Conservation (phyloP, 176 grass and related monocot species). For the Triticum urartu region DNA sequence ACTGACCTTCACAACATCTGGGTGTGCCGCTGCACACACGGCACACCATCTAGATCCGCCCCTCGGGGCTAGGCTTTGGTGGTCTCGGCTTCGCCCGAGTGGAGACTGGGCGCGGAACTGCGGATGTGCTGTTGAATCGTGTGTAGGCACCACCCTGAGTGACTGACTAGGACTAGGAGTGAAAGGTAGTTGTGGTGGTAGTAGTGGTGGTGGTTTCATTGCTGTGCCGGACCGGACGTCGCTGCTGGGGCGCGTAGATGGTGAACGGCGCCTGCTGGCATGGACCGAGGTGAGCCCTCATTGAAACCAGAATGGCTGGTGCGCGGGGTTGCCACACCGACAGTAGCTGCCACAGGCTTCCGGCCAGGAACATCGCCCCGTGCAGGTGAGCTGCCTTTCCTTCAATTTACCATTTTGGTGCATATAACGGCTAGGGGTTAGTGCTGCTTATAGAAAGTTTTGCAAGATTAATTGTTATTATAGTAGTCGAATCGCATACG, state of each 20-base stretch:
- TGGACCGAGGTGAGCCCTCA: constrained; percentile 65
- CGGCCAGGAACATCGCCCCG: constrained; percentile 31
- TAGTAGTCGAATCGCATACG: neutral
- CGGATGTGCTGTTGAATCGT: constrained; percentile 2
- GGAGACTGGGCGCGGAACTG: neutral
- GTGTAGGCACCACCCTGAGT: neutral
- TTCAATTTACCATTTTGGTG: neutral
- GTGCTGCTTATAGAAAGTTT: neutral
- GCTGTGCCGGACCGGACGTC: constrained; percentile 28
- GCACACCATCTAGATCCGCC: neutral
- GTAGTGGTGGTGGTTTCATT: neutral
- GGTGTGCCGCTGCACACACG: neutral
- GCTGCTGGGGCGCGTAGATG: constrained; percentile 24
- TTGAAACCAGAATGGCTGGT: constrained; percentile 72
- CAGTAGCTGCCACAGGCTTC: neutral
- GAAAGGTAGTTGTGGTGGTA: neutral
- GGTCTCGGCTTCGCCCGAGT: neutral
- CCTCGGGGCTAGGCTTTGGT: constrained; percentile 6
- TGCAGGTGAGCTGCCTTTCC: constrained; percentile 31
- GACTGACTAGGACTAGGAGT: neutral
- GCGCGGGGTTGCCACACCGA: constrained; percentile 9
- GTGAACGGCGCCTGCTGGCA: constrained; percentile 31
- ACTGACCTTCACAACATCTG: neutral
- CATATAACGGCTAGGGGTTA: constrained; percentile 1
- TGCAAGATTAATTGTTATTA: neutral